Evolutionary conservation across 768 basidiomycete genomes (phyloP).

Genomic region (Pulveroboletus sp.): DNA sequence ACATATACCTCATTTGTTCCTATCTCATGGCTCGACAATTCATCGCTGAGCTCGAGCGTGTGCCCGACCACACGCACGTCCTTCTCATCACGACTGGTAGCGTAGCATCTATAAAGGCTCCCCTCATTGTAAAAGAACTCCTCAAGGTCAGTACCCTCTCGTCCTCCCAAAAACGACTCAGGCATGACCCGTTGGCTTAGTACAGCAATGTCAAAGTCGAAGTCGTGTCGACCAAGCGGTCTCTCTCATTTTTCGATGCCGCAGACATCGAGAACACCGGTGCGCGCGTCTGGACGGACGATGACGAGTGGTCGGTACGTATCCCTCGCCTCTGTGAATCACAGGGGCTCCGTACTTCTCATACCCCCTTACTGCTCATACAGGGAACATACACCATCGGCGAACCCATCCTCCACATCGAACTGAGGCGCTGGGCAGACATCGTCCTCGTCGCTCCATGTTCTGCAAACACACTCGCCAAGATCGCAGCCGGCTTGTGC

Average conservation of each 20-base stretch:
- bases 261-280: slow-evolving; percentile 47
- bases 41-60: slow-evolving; percentile 26
- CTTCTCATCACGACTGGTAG: slow-evolving; percentile 89
- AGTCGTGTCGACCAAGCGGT: slow-evolving; percentile 75
- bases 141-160: slow-evolving; percentile 48
- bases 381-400: slow-evolving; percentile 74
- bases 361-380: too few species aligned
- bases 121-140: slow-evolving; percentile 79
- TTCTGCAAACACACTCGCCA: slow-evolving; percentile 94
- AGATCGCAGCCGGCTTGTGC: slow-evolving; percentile 83
- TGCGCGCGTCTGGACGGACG: slow-evolving; percentile 78
- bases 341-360: background rate
- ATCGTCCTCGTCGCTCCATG: slow-evolving; percentile 93
- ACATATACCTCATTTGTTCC: background rate
- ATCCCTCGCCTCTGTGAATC: too few species aligned
- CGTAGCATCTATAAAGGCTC: slow-evolving; percentile 91
- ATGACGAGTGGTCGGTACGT: slow-evolving; percentile 89
- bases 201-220: slow-evolving; percentile 72
- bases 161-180: background rate
- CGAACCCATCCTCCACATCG: slow-evolving; percentile 94
- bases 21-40: slow-evolving; percentile 17
- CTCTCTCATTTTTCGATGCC: slow-evolving; percentile 70
- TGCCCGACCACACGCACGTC: slow-evolving; percentile 46
- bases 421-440: slow-evolving; percentile 92
- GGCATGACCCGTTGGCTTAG: slow-evolving; percentile 36